Conservation (phyloP, 2,329 filamentous ascomycete species). For the Aspergillus tanneri region DNA sequence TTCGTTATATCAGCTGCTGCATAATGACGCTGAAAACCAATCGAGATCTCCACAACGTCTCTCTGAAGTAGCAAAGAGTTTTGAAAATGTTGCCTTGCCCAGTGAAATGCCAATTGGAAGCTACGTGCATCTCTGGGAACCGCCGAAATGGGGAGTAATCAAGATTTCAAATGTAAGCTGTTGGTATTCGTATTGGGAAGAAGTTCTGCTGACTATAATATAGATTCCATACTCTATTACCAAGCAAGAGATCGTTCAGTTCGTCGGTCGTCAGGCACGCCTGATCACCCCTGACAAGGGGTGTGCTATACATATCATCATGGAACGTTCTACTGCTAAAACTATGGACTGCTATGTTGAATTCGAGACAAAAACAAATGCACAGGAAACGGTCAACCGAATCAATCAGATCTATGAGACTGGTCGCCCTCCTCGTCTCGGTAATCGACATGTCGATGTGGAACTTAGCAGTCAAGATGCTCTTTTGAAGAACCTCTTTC, state of each 20-base stretch:
- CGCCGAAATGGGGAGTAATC: slow-evolving; percentile 31
- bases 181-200: neutral
- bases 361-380: slow-evolving; percentile 40
- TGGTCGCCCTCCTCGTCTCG: slow-evolving; percentile 45
- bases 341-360: slow-evolving; percentile 57
- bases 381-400: slow-evolving; percentile 37
- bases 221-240: slow-evolving; percentile 53
- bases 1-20: slow-evolving; percentile 2
- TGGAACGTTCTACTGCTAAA: slow-evolving; percentile 58
- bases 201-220: slow-evolving; percentile 8
- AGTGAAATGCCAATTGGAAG: slow-evolving; percentile 32
- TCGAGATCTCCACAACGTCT: neutral
- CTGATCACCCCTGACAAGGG: slow-evolving; percentile 40
- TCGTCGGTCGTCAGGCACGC: slow-evolving; percentile 46
- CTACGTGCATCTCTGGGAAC: slow-evolving; percentile 18
- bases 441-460: slow-evolving; percentile 50
- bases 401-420: slow-evolving; percentile 37
- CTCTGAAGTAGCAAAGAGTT: slow-evolving; percentile 5
- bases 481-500: slow-evolving; percentile 53
- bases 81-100: slow-evolving; percentile 18
- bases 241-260: slow-evolving; percentile 50
- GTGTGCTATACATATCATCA: slow-evolving; percentile 55
- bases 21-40: slow-evolving; percentile 3
- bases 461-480: slow-evolving; percentile 48
- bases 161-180: slow-evolving; percentile 40